Evolutionary conservation across 441 rosid species (phyloP), one percentile per base, ranked within the genome.

Genomic region (Populus hybrid): DNA sequence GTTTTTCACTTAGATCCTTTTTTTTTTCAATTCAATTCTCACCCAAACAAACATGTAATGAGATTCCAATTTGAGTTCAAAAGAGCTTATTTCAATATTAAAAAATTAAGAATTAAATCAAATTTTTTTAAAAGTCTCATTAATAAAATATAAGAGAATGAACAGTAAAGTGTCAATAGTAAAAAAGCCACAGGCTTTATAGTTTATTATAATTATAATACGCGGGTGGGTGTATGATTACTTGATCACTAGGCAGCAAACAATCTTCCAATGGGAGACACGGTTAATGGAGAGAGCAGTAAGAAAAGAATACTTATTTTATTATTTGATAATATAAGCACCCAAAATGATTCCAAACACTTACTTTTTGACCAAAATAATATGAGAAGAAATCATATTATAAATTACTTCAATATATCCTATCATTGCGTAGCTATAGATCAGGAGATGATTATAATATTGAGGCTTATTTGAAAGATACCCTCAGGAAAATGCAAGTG

Each of bases 291-390:
- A 76, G 53, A 76, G 79, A 77, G 81, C 88, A 79, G 85, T 78
- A 85, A 83, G 36, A 72, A 85, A 83, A 83, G 78, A 81, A 81
- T 78, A 70, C 21, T 50, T 64, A 74, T 69, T 73, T 50, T 77
- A 74, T 53, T 50, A 28, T 28, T 16, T 75, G 67, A 63, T 71
- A 72, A 80, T 3, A 67, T 26, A 42, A 66, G 75, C 76, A 84
- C 85, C 71, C 72, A 71, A 65, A 86, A 83, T 87, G 84, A 90
- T 87, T 87, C 92, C 87, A 78, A 72, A 36, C 18, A 50, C 72
- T 46, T 63, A 61, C 86, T 2, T 85, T 91, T 89, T 91, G 92
- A 91, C 92, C 87, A 71, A 46, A 74, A 79, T 84, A 87, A 82
- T 74, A 83, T 24, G 66, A 61, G 75, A 67, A 78, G 79, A 81